A percentile compares a stretch with the other conserved stretches of the same genome.
Conservation (phyloP, 345 rosid species). For the Euphorbia peplus region DNA sequence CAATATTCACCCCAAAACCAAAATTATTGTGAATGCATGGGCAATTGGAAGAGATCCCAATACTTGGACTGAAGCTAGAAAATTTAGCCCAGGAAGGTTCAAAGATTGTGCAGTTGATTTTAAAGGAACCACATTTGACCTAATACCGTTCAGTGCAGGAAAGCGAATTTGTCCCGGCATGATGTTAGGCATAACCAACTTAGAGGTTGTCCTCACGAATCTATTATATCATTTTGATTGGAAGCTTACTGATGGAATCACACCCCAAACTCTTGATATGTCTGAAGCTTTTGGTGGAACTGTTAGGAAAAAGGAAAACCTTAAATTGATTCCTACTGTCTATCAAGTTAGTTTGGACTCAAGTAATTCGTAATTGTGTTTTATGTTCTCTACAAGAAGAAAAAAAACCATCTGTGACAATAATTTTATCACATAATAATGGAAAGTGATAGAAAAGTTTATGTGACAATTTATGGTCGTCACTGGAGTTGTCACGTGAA, state of each 20-base stretch:
- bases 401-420: too few relatives aligned
- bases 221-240: constrained; percentile 31
- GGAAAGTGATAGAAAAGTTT: too few relatives aligned
- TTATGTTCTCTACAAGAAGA: too few relatives aligned
- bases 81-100: constrained; percentile 23
- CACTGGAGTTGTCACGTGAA: too few relatives aligned
- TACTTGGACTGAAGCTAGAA: constrained; percentile 18
- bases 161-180: constrained; percentile 30
- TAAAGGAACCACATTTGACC: constrained; percentile 16
- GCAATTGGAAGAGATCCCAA: too few relatives aligned
- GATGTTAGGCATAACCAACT: constrained; percentile 4
- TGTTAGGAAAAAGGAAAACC: constrained; percentile 4
- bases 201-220: constrained; percentile 17
- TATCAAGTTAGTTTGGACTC: too few relatives aligned
- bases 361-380: too few relatives aligned
- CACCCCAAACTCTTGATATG: constrained; percentile 21
- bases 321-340: constrained; percentile 13
- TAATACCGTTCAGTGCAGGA: constrained; percentile 29
- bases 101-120: constrained; percentile 11
- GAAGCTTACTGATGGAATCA: constrained; percentile 16
- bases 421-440: too few relatives aligned
- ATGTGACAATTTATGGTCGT: too few relatives aligned
- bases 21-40: too few relatives aligned
- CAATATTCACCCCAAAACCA: background rate
- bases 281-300: constrained; percentile 8